Conservation (phyloP, 2,329 filamentous ascomycete species). For the Tothia fuscella region DNA sequence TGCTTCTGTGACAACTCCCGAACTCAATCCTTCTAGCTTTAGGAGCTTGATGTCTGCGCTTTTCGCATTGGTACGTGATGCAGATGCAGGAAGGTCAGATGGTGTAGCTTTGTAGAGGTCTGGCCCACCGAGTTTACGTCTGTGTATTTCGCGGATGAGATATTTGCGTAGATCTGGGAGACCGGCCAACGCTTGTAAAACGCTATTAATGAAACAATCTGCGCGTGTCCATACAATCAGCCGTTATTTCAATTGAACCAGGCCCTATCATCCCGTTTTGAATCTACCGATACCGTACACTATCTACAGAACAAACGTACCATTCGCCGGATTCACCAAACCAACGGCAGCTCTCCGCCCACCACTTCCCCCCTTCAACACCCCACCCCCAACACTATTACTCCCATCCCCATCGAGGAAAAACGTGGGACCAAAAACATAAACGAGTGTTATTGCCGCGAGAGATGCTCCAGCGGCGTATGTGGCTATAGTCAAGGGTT, state of each 20-base stretch:
- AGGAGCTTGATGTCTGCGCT: conserved; percentile 26
- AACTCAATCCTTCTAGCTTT: conserved; percentile 52
- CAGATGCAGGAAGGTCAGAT: conserved; percentile 38
- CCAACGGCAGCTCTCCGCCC: conserved; percentile 42
- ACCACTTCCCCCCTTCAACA: conserved; percentile 1
- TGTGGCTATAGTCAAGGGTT: conserved; percentile 65
- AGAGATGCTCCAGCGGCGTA: conserved; percentile 94
- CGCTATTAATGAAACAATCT: conserved; percentile 69
- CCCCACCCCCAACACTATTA: conserved; percentile 41
- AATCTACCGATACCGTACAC: neutral
- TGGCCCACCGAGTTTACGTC: conserved; percentile 65
- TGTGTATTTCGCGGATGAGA: conserved; percentile 81
- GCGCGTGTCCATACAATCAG: conserved; percentile 1
- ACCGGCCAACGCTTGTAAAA: conserved; percentile 84
- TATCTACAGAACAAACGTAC: neutral
- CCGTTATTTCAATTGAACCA: neutral
- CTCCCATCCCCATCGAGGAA: conserved; percentile 82
- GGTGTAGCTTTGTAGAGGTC: conserved; percentile 59
- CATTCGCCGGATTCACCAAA: conserved; percentile 80
- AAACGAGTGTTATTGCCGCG: conserved; percentile 86
- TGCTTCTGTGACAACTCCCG: conserved; percentile 70
- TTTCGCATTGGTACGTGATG: conserved; percentile 38
- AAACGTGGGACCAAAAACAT: conserved; percentile 96
- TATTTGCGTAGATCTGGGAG: conserved; percentile 82
- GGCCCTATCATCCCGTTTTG: no score